Conservation (phyloP, 2,329 filamentous ascomycete species). For the Drechslerella stenobrocha region DNA sequence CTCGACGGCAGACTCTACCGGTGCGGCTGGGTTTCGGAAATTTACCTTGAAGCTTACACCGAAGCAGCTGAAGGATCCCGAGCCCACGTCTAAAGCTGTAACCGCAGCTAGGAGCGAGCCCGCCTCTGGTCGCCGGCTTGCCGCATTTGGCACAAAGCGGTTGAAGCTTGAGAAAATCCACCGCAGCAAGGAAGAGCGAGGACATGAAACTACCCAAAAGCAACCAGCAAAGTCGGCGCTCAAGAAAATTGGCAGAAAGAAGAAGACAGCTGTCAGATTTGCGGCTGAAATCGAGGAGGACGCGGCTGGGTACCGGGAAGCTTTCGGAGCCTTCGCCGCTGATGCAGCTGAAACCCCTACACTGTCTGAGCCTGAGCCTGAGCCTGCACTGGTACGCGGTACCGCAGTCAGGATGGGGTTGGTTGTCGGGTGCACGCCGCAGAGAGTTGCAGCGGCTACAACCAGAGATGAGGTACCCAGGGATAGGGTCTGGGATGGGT, state of each 20-base stretch:
- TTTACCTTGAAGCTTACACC: too few species aligned
- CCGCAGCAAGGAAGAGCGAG: background rate
- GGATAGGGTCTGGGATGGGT: background rate
- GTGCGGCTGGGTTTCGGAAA: too few species aligned
- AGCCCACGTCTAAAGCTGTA: background rate
- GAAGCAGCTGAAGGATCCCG: too few species aligned
- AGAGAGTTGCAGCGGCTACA: background rate
- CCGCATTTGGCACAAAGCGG: background rate
- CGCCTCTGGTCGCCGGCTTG: too few species aligned
- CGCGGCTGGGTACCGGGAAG: background rate
- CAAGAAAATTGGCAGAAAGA: background rate
- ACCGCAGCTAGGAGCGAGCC: too few species aligned
- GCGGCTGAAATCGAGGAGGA: background rate
- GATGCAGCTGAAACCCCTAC: background rate
- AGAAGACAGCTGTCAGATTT: background rate
- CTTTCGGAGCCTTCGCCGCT: background rate
- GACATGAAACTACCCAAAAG: background rate
- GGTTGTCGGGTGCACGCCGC: background rate
- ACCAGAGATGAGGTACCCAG: background rate
- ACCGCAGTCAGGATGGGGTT: slow-evolving; percentile 16
- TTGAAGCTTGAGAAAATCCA: background rate
- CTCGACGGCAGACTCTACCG: too few species aligned
- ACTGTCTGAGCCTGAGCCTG: background rate
- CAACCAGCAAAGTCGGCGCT: background rate
- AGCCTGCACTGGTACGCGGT: background rate